Evolutionary conservation across 352 stramenopile species (phyloP).

Genomic region (Phytophthora ramorum): DNA sequence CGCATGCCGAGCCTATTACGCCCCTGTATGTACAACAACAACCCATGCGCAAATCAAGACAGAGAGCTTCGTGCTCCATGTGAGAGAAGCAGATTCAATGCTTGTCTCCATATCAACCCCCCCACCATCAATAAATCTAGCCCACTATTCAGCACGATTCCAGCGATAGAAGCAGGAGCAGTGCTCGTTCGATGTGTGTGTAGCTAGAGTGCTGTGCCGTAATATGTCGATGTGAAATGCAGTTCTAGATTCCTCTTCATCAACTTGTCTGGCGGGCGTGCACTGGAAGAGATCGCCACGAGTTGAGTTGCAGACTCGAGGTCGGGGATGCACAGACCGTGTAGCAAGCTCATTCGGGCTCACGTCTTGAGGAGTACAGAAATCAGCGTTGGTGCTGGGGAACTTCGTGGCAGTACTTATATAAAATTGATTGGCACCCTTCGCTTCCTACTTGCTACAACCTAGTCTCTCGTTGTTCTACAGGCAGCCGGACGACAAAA

Average conservation of each 20-base stretch:
- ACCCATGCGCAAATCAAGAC: constrained; percentile 26
- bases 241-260: constrained; percentile 18
- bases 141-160: constrained; percentile 27
- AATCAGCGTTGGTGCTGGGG: background rate
- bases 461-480: constrained; percentile 15
- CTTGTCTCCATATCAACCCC: constrained; percentile 29
- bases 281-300: background rate
- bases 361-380: too few species aligned
- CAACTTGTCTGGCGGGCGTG: background rate
- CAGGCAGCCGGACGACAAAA: constrained; percentile 47
- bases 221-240: constrained; percentile 17
- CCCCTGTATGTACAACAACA: constrained; percentile 25
- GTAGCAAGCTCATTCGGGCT: background rate
- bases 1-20: constrained; percentile 12
- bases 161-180: constrained; percentile 37
- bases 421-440: background rate
- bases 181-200: constrained; percentile 19
- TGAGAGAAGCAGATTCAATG: constrained; percentile 24
- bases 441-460: background rate
- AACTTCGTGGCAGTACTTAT: constrained; percentile 15
- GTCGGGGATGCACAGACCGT: background rate
- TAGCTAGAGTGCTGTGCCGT: constrained; percentile 22
- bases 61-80: constrained; percentile 27
- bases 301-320: background rate
- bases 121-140: constrained; percentile 35